These are phyloP conservation scores for Niebla homalea DNA, from an alignment of 495 filamentous ascomycete species.

Conservation along the genomic window DNA sequence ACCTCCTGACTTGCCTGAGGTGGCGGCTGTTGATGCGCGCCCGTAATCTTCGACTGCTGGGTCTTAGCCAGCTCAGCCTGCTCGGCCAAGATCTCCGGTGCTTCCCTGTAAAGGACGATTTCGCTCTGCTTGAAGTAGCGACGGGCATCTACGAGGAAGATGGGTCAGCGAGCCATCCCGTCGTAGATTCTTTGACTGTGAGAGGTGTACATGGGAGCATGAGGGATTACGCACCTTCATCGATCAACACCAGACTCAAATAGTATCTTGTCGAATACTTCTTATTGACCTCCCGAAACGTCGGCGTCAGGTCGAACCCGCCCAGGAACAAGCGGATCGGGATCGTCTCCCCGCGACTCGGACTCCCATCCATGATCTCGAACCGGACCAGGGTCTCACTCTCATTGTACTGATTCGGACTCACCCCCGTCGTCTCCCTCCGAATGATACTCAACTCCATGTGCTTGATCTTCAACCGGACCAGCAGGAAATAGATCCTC, in stretches of 20 bases:
- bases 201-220: not conserved
- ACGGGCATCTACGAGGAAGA: slow-evolving; percentile 71
- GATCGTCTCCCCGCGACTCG: slow-evolving; percentile 64
- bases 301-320: slow-evolving; percentile 94
- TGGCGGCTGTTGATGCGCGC: slow-evolving; percentile 7
- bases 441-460: slow-evolving; percentile 99
- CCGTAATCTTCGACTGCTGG: slow-evolving; percentile 16
- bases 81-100: slow-evolving; percentile 48
- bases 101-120: slow-evolving; percentile 93
- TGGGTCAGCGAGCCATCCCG: not conserved
- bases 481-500: slow-evolving; percentile 95
- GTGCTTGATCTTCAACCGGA: slow-evolving; percentile 98
- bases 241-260: slow-evolving; percentile 88
- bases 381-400: slow-evolving; percentile 97
- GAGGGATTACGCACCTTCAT: slow-evolving; percentile 71
- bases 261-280: slow-evolving; percentile 99
- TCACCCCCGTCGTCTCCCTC: slow-evolving; percentile 87
- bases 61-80: slow-evolving; percentile 19
- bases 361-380: slow-evolving; percentile 44
- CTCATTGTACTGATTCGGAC: slow-evolving; percentile 99
- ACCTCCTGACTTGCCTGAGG: not conserved
- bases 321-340: slow-evolving; percentile 96
- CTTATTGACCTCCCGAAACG: slow-evolving; percentile 99
- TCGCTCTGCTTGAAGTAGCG: slow-evolving; percentile 99
- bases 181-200: too few relatives aligned